These are phyloP conservation scores for Solanum acaule DNA, from an alignment of 257 asterid species.

Conservation along the genomic window DNA sequence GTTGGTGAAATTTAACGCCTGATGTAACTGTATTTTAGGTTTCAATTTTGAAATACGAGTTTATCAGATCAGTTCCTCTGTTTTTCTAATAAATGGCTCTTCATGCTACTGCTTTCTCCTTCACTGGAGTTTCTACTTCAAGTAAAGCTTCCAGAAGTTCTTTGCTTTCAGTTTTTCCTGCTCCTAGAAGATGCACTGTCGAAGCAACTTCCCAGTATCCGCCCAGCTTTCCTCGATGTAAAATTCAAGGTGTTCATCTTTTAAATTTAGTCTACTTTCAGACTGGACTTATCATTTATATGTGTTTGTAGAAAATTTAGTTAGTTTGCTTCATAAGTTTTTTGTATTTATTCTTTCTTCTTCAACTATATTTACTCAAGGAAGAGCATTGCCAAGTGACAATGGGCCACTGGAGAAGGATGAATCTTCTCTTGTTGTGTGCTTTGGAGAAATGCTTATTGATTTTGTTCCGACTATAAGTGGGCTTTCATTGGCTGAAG, in stretches of 20 bases:
- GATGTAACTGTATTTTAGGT: slow-evolving; percentile 2
- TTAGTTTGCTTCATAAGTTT: background rate
- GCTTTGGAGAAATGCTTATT: slow-evolving; percentile 98
- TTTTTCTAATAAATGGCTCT: slow-evolving; percentile 11
- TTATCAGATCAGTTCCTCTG: background rate
- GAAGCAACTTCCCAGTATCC: slow-evolving; percentile 28
- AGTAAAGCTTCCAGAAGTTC: slow-evolving; percentile 24
- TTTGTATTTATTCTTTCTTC: background rate
- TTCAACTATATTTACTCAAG: slow-evolving; percentile 11
- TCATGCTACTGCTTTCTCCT: slow-evolving; percentile 50
- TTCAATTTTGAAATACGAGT: background rate
- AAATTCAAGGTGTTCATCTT: slow-evolving; percentile 34
- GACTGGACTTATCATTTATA: background rate
- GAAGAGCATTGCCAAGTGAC: slow-evolving; percentile 45
- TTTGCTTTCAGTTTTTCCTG: slow-evolving; percentile 14
- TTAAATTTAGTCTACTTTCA: background rate
- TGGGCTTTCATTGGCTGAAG: slow-evolving; percentile 87
- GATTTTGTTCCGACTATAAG: slow-evolving; percentile 91
- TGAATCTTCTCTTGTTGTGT: slow-evolving; percentile 70
- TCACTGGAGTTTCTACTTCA: slow-evolving; percentile 27
- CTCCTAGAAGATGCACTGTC: slow-evolving; percentile 22
- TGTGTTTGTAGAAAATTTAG: background rate
- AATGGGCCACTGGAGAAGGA: slow-evolving; percentile 40
- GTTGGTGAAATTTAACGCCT: background rate
- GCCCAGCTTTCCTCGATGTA: slow-evolving; percentile 27